Base-by-base conservation (phyloP, 2,329 filamentous ascomycete genomes). In the Pseudonectria buxi region DNA sequence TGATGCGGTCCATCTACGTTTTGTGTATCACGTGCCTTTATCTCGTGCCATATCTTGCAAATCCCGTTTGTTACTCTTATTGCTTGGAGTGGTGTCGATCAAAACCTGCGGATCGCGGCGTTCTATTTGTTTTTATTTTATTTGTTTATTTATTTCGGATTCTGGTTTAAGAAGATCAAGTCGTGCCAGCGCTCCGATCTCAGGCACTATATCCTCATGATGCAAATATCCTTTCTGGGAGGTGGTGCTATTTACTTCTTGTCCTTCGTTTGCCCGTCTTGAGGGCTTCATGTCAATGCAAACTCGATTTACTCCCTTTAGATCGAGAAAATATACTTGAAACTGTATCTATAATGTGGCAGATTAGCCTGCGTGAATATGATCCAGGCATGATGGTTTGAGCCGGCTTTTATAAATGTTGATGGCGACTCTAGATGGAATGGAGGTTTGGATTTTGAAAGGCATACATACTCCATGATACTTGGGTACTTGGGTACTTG, bases 41-140 rank as follows among this genome's bases (percentile, higher is more conserved):
- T 41, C 34, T 44, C 32, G 33, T 39, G 35, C 37, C 35, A 40
- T 43, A 46, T 44, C 32, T 25, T 22, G 18, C 18, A 9, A 22
- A 22, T 24, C 37, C 40, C 43, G 44, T 45, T 35, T 47, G 36
- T 44, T 36, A 34, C 39, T 41, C 31, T 47, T 43, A 40, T 40
- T 35, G 44, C 37, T 44, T 35, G 51, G 45, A 50, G 51, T 43
- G 49, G 46, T 40, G 56, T 56, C 51, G 47, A 51, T 55, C 43
- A 54, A 56, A 56, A 54, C 46, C 43, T 51, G 42, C 41, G 54
- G 54, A 55, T 33, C 44, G 40, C 28, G 54, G 54, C 54, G 54
- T 57, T 55, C 37, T 41, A 41, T 45, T 44, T 45, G 35, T 47
- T 28, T 38, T 30, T 36, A 32, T 26, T 22, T 41, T 44, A 34